These are phyloP conservation scores for Whalleya microplaca DNA, from an alignment of 2,329 filamentous ascomycete genomes.

Conservation along the genomic window DNA sequence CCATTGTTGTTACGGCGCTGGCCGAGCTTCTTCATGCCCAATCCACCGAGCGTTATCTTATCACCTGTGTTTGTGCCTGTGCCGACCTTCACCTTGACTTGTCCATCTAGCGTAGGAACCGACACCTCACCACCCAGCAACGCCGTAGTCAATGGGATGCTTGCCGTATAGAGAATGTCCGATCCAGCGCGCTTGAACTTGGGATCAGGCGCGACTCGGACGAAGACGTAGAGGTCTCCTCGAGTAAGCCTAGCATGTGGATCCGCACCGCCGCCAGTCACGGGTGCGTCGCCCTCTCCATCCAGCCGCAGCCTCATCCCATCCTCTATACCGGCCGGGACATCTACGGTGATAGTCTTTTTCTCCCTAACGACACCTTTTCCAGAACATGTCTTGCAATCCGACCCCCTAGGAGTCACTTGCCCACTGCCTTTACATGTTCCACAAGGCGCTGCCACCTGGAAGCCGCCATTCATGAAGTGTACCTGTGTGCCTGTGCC, in stretches of 20 bases:
- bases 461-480: slow-evolving; percentile 90
- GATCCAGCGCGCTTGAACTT: slow-evolving; percentile 88
- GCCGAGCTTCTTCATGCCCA: slow-evolving; percentile 90
- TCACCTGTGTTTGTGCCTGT: slow-evolving; percentile 94
- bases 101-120: slow-evolving; percentile 86
- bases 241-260: slow-evolving; percentile 67
- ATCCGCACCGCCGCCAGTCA: slow-evolving; percentile 70
- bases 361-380: slow-evolving; percentile 83
- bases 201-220: slow-evolving; percentile 85
- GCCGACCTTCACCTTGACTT: slow-evolving; percentile 86
- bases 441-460: slow-evolving; percentile 89
- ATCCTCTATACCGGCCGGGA: slow-evolving; percentile 94
- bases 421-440: slow-evolving; percentile 80
- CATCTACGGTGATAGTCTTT: slow-evolving; percentile 85
- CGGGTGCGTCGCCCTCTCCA: slow-evolving; percentile 84
- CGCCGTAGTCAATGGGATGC: slow-evolving; percentile 89
- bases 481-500: slow-evolving; percentile 87
- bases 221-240: slow-evolving; percentile 90
- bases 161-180: slow-evolving; percentile 90
- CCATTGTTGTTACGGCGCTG: slow-evolving; percentile 70
- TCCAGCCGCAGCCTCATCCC: slow-evolving; percentile 88
- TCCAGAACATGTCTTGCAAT: slow-evolving; percentile 80
- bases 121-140: slow-evolving; percentile 87
- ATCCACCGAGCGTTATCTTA: slow-evolving; percentile 82
- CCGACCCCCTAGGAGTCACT: slow-evolving; percentile 75